Evolutionary conservation across 78 protist genomes (phyloP).

Genomic region (Isochrysis galbana): DNA sequence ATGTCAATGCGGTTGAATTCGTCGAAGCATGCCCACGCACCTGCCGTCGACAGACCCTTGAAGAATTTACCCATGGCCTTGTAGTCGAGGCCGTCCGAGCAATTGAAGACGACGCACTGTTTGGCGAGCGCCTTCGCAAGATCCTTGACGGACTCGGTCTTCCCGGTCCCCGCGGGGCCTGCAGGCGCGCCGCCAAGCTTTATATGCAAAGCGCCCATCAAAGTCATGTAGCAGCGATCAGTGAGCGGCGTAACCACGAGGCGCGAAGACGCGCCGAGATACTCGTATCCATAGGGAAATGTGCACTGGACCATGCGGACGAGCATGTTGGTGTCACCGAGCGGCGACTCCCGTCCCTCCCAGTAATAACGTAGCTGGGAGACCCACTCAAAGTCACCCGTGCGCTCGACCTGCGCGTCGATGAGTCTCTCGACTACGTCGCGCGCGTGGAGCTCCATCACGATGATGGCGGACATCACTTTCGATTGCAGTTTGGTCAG

Average conservation of each 20-base stretch:
- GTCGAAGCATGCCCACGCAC: slow-evolving; percentile 89
- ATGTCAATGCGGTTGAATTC: slow-evolving; percentile 91
- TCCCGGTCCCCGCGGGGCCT: slow-evolving; percentile 93
- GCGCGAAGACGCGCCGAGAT: slow-evolving; percentile 81
- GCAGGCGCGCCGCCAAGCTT: slow-evolving; percentile 88
- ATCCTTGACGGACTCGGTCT: slow-evolving; percentile 85
- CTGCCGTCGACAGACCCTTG: slow-evolving; percentile 65
- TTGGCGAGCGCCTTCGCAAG: slow-evolving; percentile 82
- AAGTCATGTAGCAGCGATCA: slow-evolving; percentile 87
- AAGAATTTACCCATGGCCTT: slow-evolving; percentile 77
- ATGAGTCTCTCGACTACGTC: slow-evolving; percentile 67
- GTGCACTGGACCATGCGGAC: slow-evolving; percentile 20
- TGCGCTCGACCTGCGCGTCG: background rate
- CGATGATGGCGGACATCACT: slow-evolving; percentile 70
- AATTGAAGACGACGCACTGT: slow-evolving; percentile 87
- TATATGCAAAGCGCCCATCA: slow-evolving; percentile 82
- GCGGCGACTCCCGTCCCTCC: slow-evolving; percentile 45
- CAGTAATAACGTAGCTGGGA: slow-evolving; percentile 82
- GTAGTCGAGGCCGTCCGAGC: slow-evolving; percentile 76
- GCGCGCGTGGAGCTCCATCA: slow-evolving; percentile 80
- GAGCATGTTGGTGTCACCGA: background rate
- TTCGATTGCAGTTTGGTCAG: slow-evolving; percentile 55
- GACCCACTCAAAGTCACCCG: slow-evolving; percentile 80
- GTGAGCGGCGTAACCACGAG: slow-evolving; percentile 86
- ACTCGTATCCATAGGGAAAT: slow-evolving; percentile 85